Conservation (phyloP, 2,329 filamentous ascomycete genomes). For the Neofusicoccum kwambonambiense region DNA sequence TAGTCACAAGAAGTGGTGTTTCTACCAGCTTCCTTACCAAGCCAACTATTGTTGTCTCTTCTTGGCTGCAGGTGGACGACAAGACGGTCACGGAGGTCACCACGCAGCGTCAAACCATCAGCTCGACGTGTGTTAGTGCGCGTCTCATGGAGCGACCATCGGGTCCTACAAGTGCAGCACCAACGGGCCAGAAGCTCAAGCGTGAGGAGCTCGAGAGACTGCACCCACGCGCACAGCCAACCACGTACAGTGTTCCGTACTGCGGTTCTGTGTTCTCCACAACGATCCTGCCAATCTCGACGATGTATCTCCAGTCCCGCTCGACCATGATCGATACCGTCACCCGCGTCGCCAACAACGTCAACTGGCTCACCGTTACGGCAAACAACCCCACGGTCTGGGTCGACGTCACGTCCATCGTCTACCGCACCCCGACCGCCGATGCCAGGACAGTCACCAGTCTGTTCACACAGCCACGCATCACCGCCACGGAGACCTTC, state of each 20-base stretch:
- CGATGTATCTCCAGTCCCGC: not conserved
- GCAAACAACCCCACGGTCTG: not conserved
- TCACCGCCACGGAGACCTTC: not conserved
- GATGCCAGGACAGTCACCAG: not conserved
- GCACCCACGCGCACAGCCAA: not conserved
- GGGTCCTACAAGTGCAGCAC: not conserved
- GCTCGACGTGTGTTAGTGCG: not conserved
- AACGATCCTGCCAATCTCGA: not conserved
- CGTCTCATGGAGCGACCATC: not conserved
- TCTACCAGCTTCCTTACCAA: constrained; percentile 3
- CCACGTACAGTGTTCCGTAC: not conserved
- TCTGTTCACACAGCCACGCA: not conserved
- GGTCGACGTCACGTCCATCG: not conserved
- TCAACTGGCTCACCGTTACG: not conserved
- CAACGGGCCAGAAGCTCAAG: not conserved
- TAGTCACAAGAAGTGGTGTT: not conserved
- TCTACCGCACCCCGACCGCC: not conserved
- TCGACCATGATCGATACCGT: constrained; percentile 6
- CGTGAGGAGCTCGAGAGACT: not conserved
- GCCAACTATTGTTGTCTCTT: not conserved
- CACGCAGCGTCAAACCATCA: not conserved
- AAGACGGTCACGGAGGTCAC: not conserved
- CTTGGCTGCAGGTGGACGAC: not conserved
- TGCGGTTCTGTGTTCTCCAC: constrained; percentile 10
- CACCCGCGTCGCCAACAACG: constrained; percentile 6